Evolutionary conservation across 2,329 filamentous ascomycete genomes (phyloP).

Genomic region (Thelonectria discophora): DNA sequence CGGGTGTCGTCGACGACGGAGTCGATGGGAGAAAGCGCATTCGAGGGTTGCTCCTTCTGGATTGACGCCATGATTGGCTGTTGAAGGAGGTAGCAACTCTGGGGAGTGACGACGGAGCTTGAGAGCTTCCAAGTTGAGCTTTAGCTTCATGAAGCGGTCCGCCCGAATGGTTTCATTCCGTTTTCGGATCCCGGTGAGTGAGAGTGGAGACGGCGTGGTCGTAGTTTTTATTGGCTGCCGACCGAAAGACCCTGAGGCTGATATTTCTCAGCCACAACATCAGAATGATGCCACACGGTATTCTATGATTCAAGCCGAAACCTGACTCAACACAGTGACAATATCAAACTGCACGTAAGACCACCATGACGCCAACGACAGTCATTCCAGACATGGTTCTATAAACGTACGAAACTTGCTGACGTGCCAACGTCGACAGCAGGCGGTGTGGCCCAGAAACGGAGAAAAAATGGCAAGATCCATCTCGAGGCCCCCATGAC

Average conservation of each 20-base stretch:
- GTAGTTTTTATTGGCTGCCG: constrained; percentile 14
- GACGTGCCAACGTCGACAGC: constrained; percentile 2
- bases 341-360: background rate
- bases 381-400: background rate
- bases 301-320: too few relatives aligned
- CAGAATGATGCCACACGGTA: background rate
- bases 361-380: constrained; percentile 15
- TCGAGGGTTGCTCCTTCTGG: background rate
- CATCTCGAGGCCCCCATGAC: background rate
- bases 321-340: too few relatives aligned
- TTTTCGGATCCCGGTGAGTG: constrained; percentile 10
- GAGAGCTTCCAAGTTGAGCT: background rate
- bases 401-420: background rate
- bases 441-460: constrained; percentile 9
- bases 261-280: background rate
- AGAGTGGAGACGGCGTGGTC: constrained; percentile 13
- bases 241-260: background rate
- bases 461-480: constrained; percentile 4
- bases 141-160: background rate
- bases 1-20: constrained; percentile 31
- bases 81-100: background rate
- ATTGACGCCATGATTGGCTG: constrained; percentile 28
- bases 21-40: constrained; percentile 1
- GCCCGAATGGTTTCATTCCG: constrained; percentile 27
- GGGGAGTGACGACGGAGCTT: too few relatives aligned